Base-by-base conservation (phyloP, 2,329 filamentous ascomycete species). In the Rhytidhysteron rufulum region DNA sequence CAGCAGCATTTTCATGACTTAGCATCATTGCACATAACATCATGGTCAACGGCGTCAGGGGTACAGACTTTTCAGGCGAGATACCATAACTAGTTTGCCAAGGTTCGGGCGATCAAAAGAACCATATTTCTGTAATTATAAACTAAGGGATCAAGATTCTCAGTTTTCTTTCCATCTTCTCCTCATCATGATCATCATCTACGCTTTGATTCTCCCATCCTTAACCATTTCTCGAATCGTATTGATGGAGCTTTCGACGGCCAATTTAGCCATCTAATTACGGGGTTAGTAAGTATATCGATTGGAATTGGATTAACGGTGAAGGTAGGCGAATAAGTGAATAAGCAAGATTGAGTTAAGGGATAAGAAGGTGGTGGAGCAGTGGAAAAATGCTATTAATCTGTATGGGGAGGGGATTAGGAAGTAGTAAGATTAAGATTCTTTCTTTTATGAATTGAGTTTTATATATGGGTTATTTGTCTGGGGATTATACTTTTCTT, bases 201-300 rank as follows among this genome's bases (percentile, higher is more conserved):
- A n/a, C 19, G 11, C 33, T 18, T 49, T 43, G 22, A 67, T 63
- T 45, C 53, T 39, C 16, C 63, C 63, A 43, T 67, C 63, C 38
- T 51, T 48, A 1, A 65, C 70, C 68, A 73, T 68, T 42, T 58
- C 55, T 50, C 68, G 51, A 30, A 73, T 67, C 2, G 60, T 59
- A 32, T 68, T 58, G 41, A 73, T 70, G n/a, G 53, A 63, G 32
- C 42, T 57, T 40, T 70, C 66, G 3, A 73, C 70, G 7, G 69
- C 69, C 50, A 50, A 62, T 58, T 67, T 67, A 2, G 67, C 62
- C 52, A 60, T 60, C 52, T 60, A 31, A 34, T 37, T 36, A 21
- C 37, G 24, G 22, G 18, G 30, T 51, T 39, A 54, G 49, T 37
- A 39, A 11, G 19, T 20, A 24, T 30, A 22, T 16, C n/a, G n/a